Percentiles rank a stretch among this genome's conserved stretches.
Evolutionary conservation across 1,284 basidiomycete species (phyloP).

Genomic region (Ustilago bromivora): DNA sequence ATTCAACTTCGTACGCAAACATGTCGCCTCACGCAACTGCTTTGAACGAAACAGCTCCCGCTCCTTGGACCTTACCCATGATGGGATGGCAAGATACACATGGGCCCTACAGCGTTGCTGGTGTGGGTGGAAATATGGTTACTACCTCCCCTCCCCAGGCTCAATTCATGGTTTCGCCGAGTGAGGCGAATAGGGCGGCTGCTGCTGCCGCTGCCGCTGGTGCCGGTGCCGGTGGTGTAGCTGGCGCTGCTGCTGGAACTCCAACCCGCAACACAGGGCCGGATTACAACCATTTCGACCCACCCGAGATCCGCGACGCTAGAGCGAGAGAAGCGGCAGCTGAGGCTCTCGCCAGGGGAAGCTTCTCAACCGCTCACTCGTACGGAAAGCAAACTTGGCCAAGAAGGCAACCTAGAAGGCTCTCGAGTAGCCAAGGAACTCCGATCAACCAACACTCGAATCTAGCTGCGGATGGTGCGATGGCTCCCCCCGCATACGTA

Average conservation of each 20-base stretch:
- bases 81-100: slow-evolving; percentile 46
- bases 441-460: slow-evolving; percentile 27
- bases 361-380: slow-evolving; percentile 27
- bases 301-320: slow-evolving; percentile 59
- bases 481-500: slow-evolving; percentile 46
- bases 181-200: slow-evolving; percentile 30
- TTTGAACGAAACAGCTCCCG: slow-evolving; percentile 25
- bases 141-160: slow-evolving; percentile 25
- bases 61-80: slow-evolving; percentile 47
- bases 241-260: slow-evolving; percentile 7
- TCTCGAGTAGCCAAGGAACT: slow-evolving; percentile 31
- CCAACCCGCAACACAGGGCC: slow-evolving; percentile 40
- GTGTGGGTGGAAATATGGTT: slow-evolving; percentile 33
- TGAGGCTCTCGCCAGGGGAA: slow-evolving; percentile 27
- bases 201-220: slow-evolving; percentile 17
- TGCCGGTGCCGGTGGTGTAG: slow-evolving; percentile 20
- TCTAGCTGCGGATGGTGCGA: slow-evolving; percentile 8
- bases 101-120: slow-evolving; percentile 40
- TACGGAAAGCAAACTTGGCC: slow-evolving; percentile 26
- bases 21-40: slow-evolving; percentile 34
- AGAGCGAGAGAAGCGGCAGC: slow-evolving; percentile 57
- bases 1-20: slow-evolving; percentile 11
- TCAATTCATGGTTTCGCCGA: slow-evolving; percentile 46
- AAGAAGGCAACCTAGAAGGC: slow-evolving; percentile 23
- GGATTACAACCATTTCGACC: slow-evolving; percentile 62